These are phyloP conservation scores for Ichthyophthirius multifiliis DNA, from an alignment of 169 alveolate genomes.

Conservation along the genomic window DNA sequence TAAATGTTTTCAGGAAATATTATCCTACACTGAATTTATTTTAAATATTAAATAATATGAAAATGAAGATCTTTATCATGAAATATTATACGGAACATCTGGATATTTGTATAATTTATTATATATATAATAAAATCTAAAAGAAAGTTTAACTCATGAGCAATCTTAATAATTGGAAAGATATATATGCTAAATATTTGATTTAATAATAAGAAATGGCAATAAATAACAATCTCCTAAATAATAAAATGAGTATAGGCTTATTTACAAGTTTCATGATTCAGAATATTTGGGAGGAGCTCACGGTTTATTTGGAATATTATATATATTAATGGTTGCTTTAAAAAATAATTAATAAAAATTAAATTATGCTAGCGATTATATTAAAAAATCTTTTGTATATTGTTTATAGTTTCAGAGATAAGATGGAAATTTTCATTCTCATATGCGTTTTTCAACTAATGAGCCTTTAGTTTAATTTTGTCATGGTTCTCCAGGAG, in stretches of 20 bases:
- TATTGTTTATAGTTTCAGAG: background rate
- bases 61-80: constrained; percentile 23
- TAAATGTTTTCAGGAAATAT: background rate
- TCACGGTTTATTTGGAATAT: constrained; percentile 88
- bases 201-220: constrained; percentile 7
- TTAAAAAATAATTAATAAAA: constrained; percentile 14
- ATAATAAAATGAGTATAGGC: constrained; percentile 24
- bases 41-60: background rate
- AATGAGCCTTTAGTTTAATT: constrained; percentile 72
- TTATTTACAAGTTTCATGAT: constrained; percentile 38
- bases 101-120: constrained; percentile 82
- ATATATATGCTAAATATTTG: constrained; percentile 3
- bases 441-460: constrained; percentile 46
- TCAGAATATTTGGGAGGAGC: constrained; percentile 86
- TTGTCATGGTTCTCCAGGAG: constrained; percentile 92
- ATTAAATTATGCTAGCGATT: background rate
- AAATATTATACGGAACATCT: constrained; percentile 85
- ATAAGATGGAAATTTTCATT: constrained; percentile 72
- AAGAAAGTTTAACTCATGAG: constrained; percentile 15
- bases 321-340: constrained; percentile 44
- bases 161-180: background rate
- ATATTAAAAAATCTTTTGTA: constrained; percentile 6
- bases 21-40: background rate
- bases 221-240: constrained; percentile 29
- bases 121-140: constrained; percentile 47